Evolutionary conservation across 306 rosid genomes (phyloP), one percentile per base, ranked within the genome.

Genomic region (Fragaria ananassa): DNA sequence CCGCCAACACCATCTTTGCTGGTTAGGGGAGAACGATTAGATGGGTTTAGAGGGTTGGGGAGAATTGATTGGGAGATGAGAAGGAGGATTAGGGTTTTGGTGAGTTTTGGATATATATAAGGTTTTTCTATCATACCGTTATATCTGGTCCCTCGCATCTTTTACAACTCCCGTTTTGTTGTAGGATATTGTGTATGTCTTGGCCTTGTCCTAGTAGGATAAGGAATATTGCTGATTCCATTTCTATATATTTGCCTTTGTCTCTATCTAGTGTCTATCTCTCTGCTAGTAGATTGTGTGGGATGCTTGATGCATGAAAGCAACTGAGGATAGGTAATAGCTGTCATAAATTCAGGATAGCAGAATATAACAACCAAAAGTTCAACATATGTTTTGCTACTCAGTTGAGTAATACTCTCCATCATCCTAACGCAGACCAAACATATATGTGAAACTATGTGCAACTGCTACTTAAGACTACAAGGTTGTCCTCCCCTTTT

Each of bases 1-100:
- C 86, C 19, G 95, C 92, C 23, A 95, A 80, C 83, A 90, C 98
- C 98, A 92, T 95, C 72, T 85, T 86, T 31, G 71, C 78, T 14
- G 62, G 41, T 80, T 56, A 19, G 53, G n/a, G 15, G 25, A 41
- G 18, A 62, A 44, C 41, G 2, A 61, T 14, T 44, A 9, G 70
- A 57, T 10, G 34, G 6, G 57, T 65, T 34, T 19, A 31, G 34
- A 29, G 34, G 34, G 34, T 31, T 31, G 34, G 4, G 34, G 39
- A 29, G 34, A 29, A 29, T 2, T 29, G 34, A 29, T 29, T 2
- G 34, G 34, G 34, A 29, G 34, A 29, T 29, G 34, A 29, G 34
- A 29, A 29, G 34, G 34, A 29, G 34, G 34, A 29, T 29, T 29
- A 29, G 34, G 34, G 34, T 29, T 29, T 29, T 29, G 34, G 34